Evolutionary conservation across 768 basidiomycete genomes (phyloP).

Genomic region (Hydnum rufescens): DNA sequence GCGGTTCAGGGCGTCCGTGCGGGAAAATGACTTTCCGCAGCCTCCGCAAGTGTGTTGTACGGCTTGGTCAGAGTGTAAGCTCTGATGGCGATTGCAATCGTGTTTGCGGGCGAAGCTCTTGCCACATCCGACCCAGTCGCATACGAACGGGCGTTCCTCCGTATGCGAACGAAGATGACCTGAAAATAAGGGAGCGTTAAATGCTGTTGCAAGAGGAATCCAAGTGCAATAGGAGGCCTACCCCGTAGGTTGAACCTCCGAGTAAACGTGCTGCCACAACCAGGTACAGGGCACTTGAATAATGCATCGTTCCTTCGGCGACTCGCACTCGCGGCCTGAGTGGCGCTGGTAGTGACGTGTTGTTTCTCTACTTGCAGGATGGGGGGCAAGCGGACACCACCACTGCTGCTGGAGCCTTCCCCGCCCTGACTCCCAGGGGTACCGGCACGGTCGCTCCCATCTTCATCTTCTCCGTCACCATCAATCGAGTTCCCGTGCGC

Average conservation of each 20-base stretch:
- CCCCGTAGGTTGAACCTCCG: slow-evolving; percentile 77
- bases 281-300: slow-evolving; percentile 84
- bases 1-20: slow-evolving; percentile 77
- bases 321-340: slow-evolving; percentile 78
- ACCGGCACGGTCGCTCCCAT: background rate
- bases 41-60: slow-evolving; percentile 75
- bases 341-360: slow-evolving; percentile 87
- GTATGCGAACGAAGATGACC: slow-evolving; percentile 91
- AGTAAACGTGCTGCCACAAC: slow-evolving; percentile 95
- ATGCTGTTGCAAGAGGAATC: background rate
- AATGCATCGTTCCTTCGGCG: slow-evolving; percentile 78
- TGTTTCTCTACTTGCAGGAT: slow-evolving; percentile 84
- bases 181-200: slow-evolving; percentile 15
- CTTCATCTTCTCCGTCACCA: background rate
- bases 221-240: slow-evolving; percentile 16
- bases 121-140: slow-evolving; percentile 84
- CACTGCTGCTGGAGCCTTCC: background rate
- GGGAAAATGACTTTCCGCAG: slow-evolving; percentile 87
- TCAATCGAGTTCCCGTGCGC: background rate
- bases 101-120: slow-evolving; percentile 92
- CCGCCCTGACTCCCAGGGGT: background rate
- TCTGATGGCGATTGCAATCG: slow-evolving; percentile 95
- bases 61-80: slow-evolving; percentile 66
- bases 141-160: slow-evolving; percentile 85
- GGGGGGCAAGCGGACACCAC: slow-evolving; percentile 38